Evolutionary conservation across 495 filamentous ascomycete genomes (phyloP).

Genomic region (Beverwykella pulmonaria): DNA sequence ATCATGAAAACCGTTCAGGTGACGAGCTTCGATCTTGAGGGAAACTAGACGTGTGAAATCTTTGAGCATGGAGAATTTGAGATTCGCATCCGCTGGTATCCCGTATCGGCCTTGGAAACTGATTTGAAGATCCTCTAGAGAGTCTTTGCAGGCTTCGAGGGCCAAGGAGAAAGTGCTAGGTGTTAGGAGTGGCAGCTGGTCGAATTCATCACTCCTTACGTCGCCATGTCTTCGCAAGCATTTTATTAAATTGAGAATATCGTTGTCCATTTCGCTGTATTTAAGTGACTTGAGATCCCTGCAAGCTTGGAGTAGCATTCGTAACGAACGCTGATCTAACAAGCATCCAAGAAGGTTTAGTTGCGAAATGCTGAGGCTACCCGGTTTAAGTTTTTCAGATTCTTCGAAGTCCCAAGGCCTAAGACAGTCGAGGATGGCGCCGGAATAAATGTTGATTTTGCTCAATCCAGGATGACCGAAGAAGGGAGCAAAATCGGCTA

Average conservation of each 20-base stretch:
- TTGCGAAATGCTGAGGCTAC: background rate
- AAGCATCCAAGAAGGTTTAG: background rate
- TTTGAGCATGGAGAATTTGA: background rate
- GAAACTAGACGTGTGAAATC: background rate
- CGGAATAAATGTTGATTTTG: background rate
- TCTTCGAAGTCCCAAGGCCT: background rate
- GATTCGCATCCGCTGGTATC: background rate
- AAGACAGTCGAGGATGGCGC: background rate
- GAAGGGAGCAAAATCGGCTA: background rate
- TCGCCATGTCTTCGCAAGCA: background rate
- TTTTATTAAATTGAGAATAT: background rate
- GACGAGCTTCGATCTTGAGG: background rate
- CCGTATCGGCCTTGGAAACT: background rate
- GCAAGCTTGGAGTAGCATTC: background rate
- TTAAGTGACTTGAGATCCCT: background rate
- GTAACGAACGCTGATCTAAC: background rate
- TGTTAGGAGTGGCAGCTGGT: background rate
- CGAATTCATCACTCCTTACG: background rate
- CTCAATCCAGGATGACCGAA: background rate
- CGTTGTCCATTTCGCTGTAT: background rate
- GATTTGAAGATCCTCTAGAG: background rate
- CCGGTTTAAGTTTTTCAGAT: background rate
- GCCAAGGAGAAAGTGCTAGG: background rate
- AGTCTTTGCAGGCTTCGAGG: background rate
- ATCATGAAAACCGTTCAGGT: background rate